Conservation (phyloP, 2,329 filamentous ascomycete genomes). For the Colletotrichum eremochloae region DNA sequence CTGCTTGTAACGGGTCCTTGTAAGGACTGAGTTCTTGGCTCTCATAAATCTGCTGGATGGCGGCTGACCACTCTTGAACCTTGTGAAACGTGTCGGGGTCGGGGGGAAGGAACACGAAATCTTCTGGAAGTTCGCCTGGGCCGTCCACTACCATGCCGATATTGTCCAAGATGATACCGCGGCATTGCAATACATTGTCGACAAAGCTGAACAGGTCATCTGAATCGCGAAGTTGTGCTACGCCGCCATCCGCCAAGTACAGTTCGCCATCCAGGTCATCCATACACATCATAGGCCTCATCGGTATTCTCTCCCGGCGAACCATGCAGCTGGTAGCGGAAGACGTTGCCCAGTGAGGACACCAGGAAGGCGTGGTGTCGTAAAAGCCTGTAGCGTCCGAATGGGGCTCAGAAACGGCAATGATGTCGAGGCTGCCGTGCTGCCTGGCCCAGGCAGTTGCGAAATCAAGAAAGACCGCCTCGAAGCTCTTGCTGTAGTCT, state of each 20-base stretch:
- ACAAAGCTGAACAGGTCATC: background rate
- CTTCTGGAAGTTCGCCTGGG: background rate
- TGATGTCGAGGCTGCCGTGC: conserved; percentile 14
- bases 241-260: background rate
- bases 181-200: background rate
- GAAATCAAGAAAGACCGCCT: background rate
- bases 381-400: background rate
- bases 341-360: background rate
- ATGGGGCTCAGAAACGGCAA: conserved; percentile 5
- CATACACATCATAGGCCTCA: background rate
- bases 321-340: background rate
- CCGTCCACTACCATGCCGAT: background rate
- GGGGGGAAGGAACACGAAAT: background rate
- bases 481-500: background rate
- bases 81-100: background rate
- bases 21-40: background rate
- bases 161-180: background rate
- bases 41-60: background rate
- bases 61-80: background rate
- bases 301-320: conserved; percentile 1
- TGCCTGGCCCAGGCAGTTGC: conserved; percentile 6
- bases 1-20: background rate
- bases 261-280: conserved; percentile 2
- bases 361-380: background rate
- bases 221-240: background rate